Base-by-base conservation (phyloP, 148 eudicot species). In the Cornus florida region DNA sequence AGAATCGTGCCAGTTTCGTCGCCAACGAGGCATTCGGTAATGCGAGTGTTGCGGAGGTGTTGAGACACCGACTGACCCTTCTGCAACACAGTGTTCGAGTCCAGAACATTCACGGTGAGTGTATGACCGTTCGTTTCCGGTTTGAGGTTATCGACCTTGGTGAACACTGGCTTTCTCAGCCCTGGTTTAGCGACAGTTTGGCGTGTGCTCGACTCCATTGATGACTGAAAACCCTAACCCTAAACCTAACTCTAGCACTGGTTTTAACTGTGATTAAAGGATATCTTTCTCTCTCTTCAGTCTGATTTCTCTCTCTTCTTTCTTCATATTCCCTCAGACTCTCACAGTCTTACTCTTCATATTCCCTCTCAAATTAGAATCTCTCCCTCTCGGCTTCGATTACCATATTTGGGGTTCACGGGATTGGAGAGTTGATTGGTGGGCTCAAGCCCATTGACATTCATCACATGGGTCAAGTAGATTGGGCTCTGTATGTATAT, bases 21-120 rank as follows among this genome's bases (percentile, higher is more conserved):
- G 12, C 88, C 90, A 46, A 87, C 75, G 67, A 87, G 57, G 43
- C 92, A 87, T 73, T 89, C 88, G n/a, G 87, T 81, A 60, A 89
- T 85, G 65, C 88, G 84, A 23, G 86, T 69, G 50, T 79, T 75
- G 7, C 88, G 86, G 57, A 69, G 75, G 70, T 76, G 72, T 60
- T 31, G 78, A 31, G 83, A 38, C 46, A 50, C 78, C n/a, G 85
- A 60, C 33, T 82, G 74, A 33, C 83, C 82, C 74, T 67, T 77
- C 41, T 81, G 72, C 53, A 81, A 74, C 4, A 87, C 87, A 17
- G 78, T 77, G 74, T 70, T 81, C 3, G 91, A 74, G 12, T 70
- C 60, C 20, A 87, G 60, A 1, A 89, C 87, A 76, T 83, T 83
- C 64, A 78, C 90, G 24, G 46, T 82, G 62, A 87, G 68, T 7